Percentiles rank a stretch among this genome's conserved stretches.
These are phyloP conservation scores for Mucor mucedo DNA, from an alignment of 371 early-diverging fungal species.

Conservation along the genomic window DNA sequence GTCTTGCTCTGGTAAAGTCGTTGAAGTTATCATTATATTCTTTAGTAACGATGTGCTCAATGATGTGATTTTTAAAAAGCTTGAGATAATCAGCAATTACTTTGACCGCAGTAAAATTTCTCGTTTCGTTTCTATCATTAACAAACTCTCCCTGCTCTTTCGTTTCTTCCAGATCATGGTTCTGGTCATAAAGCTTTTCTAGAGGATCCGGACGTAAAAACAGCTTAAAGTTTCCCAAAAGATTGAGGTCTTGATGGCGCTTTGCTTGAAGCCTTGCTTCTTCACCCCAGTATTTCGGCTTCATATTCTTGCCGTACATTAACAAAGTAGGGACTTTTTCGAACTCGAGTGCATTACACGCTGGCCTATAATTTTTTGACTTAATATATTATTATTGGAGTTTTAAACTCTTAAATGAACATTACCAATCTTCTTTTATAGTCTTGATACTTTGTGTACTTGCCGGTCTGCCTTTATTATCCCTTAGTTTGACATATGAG, in stretches of 20 bases:
- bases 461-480: too few relatives aligned
- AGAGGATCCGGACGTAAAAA: neutral
- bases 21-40: neutral
- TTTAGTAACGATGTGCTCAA: neutral
- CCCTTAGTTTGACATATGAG: slow-evolving; percentile 32
- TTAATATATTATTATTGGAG: too few relatives aligned
- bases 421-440: slow-evolving; percentile 3
- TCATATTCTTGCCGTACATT: neutral
- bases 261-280: neutral
- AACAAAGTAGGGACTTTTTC: neutral
- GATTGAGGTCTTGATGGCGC: neutral
- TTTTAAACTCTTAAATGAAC: too few relatives aligned
- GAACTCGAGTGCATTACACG: neutral
- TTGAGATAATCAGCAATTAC: slow-evolving; percentile 7
- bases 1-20: neutral
- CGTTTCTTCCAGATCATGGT: too few relatives aligned
- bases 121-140: too few relatives aligned
- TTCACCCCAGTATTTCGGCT: neutral
- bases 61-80: neutral
- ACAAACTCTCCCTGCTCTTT: too few relatives aligned
- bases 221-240: slow-evolving; percentile 5
- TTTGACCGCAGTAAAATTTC: neutral
- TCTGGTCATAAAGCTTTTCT: neutral
- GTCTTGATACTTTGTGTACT: neutral
- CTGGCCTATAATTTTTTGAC: too few relatives aligned